Evolutionary conservation across 1,284 basidiomycete species (phyloP).

Genomic region (Tilletia horrida): DNA sequence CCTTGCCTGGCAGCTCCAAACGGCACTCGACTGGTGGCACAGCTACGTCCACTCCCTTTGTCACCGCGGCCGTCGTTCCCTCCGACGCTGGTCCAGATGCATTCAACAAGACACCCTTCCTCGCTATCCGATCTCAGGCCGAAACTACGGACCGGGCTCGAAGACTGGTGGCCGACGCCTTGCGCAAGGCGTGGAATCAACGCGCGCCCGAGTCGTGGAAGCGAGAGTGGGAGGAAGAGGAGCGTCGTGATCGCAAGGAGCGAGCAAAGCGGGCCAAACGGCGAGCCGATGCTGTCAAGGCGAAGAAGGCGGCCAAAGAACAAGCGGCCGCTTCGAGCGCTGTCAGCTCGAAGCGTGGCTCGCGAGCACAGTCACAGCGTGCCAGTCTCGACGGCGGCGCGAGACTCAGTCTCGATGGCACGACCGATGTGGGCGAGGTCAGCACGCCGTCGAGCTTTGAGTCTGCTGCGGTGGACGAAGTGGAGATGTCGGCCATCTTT

Average conservation of each 20-base stretch:
- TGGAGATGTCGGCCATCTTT: slow-evolving; percentile 1
- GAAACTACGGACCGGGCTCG: slow-evolving; percentile 45
- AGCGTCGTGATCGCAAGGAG: slow-evolving; percentile 18
- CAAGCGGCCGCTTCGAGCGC: not conserved
- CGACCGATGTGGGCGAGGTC: not conserved
- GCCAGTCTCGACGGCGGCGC: not conserved
- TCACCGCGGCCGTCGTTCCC: slow-evolving; percentile 39
- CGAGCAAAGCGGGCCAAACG: slow-evolving; percentile 16
- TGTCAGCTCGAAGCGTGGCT: slow-evolving; percentile 8
- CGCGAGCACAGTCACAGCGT: not conserved
- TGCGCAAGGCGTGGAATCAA: slow-evolving; percentile 46
- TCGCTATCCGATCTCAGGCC: slow-evolving; percentile 48
- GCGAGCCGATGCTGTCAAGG: slow-evolving; percentile 6
- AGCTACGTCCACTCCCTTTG: slow-evolving; percentile 30
- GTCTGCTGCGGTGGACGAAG: not conserved
- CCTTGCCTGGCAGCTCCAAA: not conserved
- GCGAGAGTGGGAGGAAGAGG: slow-evolving; percentile 45
- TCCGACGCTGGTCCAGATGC: slow-evolving; percentile 35
- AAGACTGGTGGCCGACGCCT: slow-evolving; percentile 46
- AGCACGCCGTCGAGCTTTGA: not conserved
- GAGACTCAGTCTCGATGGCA: not conserved
- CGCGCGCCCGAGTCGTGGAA: slow-evolving; percentile 50
- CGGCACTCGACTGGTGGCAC: slow-evolving; percentile 8
- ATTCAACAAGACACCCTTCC: slow-evolving; percentile 36
- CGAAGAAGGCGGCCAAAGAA: slow-evolving; percentile 4